These are phyloP conservation scores for Plasmopara viticola DNA, from an alignment of 352 stramenopile species.

Conservation along the genomic window DNA sequence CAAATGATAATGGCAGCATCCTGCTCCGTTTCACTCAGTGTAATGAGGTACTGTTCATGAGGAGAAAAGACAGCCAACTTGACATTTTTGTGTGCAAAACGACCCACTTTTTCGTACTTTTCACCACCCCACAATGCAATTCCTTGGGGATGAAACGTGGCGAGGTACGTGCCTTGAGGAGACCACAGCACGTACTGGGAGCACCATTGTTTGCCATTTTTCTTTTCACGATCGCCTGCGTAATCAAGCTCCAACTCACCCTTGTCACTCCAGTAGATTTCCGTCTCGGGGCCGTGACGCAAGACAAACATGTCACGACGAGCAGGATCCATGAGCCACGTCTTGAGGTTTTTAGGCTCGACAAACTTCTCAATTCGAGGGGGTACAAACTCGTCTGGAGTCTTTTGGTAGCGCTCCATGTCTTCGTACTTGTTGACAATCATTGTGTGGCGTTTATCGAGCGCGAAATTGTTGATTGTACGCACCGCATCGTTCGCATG, in stretches of 20 bases:
- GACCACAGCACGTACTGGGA: slow-evolving; percentile 97
- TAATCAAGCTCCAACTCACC: slow-evolving; percentile 90
- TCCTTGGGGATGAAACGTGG: slow-evolving; percentile 96
- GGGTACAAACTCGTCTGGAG: slow-evolving; percentile 69
- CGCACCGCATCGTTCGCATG: slow-evolving; percentile 73
- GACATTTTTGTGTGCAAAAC: slow-evolving; percentile 94
- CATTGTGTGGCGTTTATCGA: slow-evolving; percentile 97
- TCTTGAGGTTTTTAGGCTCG: slow-evolving; percentile 90
- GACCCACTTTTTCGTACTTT: slow-evolving; percentile 96
- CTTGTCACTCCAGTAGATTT: slow-evolving; percentile 93
- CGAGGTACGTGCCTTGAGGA: slow-evolving; percentile 94
- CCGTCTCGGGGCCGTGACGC: slow-evolving; percentile 92
- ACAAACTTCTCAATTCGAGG: slow-evolving; percentile 84
- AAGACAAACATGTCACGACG: slow-evolving; percentile 94
- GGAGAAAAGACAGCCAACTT: slow-evolving; percentile 93
- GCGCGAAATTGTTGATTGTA: slow-evolving; percentile 82
- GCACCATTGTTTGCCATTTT: slow-evolving; percentile 95
- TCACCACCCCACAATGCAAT: slow-evolving; percentile 96
- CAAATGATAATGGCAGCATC: slow-evolving; percentile 96
- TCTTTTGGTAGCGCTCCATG: slow-evolving; percentile 70
- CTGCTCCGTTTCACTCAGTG: slow-evolving; percentile 91
- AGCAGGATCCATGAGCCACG: slow-evolving; percentile 88
- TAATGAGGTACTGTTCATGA: slow-evolving; percentile 96
- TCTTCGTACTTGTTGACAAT: slow-evolving; percentile 91
- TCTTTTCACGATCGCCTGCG: slow-evolving; percentile 93